Percentiles rank a stretch among this genome's conserved stretches.
These are phyloP conservation scores for Pythium rishiriense DNA, from an alignment of 352 stramenopile genomes.

Conservation along the genomic window DNA sequence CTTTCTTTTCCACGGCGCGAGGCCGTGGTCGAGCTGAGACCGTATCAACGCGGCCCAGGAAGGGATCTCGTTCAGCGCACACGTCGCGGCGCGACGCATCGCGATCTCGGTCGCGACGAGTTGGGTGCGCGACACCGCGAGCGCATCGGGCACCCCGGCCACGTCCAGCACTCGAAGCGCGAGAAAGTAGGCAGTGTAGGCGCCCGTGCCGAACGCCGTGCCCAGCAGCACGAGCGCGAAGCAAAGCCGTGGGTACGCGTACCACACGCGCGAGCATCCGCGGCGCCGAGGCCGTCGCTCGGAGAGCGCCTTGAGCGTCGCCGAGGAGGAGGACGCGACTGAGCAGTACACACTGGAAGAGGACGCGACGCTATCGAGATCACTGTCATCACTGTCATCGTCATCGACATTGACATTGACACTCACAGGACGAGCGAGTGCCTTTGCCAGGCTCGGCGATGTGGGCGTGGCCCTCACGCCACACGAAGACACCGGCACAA, in stretches of 20 bases:
- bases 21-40: background rate
- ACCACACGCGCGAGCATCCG: conserved; percentile 28
- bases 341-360: conserved; percentile 10
- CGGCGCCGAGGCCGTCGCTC: background rate
- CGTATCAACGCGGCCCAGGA: background rate
- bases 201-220: conserved; percentile 43
- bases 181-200: conserved; percentile 42
- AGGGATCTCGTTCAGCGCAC: conserved; percentile 29
- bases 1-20: conserved; percentile 1
- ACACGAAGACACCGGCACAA: conserved; percentile 9
- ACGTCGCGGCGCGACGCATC: conserved; percentile 37
- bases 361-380: background rate
- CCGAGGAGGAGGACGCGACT: background rate
- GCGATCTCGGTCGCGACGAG: conserved; percentile 35
- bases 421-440: background rate
- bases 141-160: conserved; percentile 31
- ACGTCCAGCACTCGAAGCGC: conserved; percentile 32
- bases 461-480: background rate
- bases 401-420: background rate
- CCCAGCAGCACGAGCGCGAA: conserved; percentile 56
- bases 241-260: conserved; percentile 45
- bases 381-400: background rate
- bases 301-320: background rate
- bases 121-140: conserved; percentile 30
- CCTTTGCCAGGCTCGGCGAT: background rate